Percentiles rank a stretch among this genome's conserved stretches.
Conservation (phyloP, 192 early-diverging fungal genomes). For the Podila verticillata region DNA sequence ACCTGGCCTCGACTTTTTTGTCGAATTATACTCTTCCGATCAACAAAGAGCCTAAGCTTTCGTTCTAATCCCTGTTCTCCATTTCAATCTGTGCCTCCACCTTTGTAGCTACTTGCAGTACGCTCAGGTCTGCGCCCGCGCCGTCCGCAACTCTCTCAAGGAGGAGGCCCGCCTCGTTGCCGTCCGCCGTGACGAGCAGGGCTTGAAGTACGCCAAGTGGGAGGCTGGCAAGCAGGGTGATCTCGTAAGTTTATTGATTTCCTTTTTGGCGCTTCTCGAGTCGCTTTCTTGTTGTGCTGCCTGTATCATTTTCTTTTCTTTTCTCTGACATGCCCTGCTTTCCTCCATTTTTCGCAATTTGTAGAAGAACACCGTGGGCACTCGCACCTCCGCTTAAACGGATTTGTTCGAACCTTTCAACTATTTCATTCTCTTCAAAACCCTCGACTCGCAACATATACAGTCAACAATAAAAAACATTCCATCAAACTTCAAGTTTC, state of each 20-base stretch:
- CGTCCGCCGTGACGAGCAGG: conserved; percentile 79
- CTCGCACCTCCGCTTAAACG: conserved; percentile 35
- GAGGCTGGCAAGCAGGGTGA: conserved; percentile 83
- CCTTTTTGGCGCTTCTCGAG: background rate
- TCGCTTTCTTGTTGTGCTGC: background rate
- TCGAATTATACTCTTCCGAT: no score
- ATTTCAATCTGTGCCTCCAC: background rate
- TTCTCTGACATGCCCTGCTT: background rate
- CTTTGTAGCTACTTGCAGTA: conserved; percentile 84
- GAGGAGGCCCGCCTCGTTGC: conserved; percentile 73
- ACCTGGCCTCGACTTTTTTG: no score
- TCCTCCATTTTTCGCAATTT: background rate
- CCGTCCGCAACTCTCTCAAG: conserved; percentile 87
- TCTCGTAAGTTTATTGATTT: conserved; percentile 62
- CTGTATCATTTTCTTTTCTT: background rate
- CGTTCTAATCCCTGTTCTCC: background rate
- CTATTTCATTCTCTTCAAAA: background rate
- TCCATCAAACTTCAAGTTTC: no score
- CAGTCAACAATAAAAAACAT: conserved; percentile 6
- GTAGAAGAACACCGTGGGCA: conserved; percentile 43
- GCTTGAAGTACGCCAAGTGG: conserved; percentile 82
- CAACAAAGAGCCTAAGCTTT: no score
- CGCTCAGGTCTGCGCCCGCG: conserved; percentile 80
- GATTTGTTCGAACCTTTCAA: background rate
- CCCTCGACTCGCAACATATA: conserved; percentile 2